Base-by-base conservation (phyloP, 768 basidiomycete species). In the Lactifluus volemus region DNA sequence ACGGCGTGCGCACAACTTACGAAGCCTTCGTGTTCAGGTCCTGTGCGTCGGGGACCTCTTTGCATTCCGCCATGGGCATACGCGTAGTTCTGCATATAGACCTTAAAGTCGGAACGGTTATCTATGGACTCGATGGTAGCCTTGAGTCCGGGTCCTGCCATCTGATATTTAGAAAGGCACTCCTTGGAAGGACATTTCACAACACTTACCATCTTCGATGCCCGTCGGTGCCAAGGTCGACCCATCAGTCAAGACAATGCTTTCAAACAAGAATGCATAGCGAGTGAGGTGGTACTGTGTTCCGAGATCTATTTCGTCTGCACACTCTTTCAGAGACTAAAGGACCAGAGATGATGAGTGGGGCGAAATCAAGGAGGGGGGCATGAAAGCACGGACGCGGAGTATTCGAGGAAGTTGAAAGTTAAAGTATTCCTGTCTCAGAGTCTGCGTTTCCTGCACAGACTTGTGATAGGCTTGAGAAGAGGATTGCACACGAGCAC, bases 371-470 rank as follows among this genome's bases (percentile, higher is more conserved):
- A 19, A 11, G 32, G 32, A 9, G 4, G 4, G 32, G 25, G 55
- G 54, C n/a, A 36, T 9, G 36, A n/a, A 39, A 29, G 42, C 36
- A 80, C 89, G 70, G 70, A 95, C 94, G 54, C 97, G 82, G 42
- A 99, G 74, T 59, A 98, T 90, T 66, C 93, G 87, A 57, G 97
- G 97, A 44, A 98, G 76, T 68, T 98, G 96, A 69, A 96, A 89
- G 72, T 98, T 96, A 74, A 97, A 99, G 72, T 98, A 98, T 70
- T 99, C 97, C 72, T 98, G 95, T 63, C 95, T 81, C 76, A 92
- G 84, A 5, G 84, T 77, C 71, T 98, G 94, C 12, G 89, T 92
- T 64, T 98, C 93, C 14, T 82, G 83, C 34, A 97, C 86, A 2
- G 92, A 86, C 73, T 97, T 95, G 59, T 92, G 80, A 69, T 93